A percentile compares a stretch with the other conserved stretches of the same genome.
These are phyloP conservation scores for Pythium brassicae DNA, from an alignment of 352 stramenopile genomes.

Conservation along the genomic window DNA sequence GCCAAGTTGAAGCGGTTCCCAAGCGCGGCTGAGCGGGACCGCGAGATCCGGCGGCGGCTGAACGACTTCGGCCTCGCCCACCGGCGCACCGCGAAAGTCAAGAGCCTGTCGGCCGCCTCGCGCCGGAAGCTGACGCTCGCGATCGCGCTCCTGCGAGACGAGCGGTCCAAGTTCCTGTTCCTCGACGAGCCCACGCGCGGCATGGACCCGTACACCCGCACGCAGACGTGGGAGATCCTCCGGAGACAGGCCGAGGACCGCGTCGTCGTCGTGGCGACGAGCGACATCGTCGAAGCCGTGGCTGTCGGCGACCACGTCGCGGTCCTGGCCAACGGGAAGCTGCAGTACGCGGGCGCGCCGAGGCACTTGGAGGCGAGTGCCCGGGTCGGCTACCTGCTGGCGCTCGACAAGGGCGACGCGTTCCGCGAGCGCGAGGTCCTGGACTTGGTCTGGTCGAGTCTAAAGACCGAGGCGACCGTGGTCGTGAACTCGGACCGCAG, in stretches of 20 bases:
- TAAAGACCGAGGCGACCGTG: slow-evolving; percentile 13
- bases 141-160: slow-evolving; percentile 71
- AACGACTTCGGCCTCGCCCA: slow-evolving; percentile 33
- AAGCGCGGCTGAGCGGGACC: slow-evolving; percentile 5
- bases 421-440: slow-evolving; percentile 19
- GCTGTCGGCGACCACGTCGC: slow-evolving; percentile 62
- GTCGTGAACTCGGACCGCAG: slow-evolving; percentile 30
- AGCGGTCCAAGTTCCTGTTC: slow-evolving; percentile 41
- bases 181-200: slow-evolving; percentile 87
- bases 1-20: slow-evolving; percentile 29
- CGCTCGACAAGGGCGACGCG: slow-evolving; percentile 29
- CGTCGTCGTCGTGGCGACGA: slow-evolving; percentile 83
- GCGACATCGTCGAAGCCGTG: slow-evolving; percentile 91
- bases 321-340: slow-evolving; percentile 54
- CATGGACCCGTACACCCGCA: slow-evolving; percentile 91
- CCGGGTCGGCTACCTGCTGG: slow-evolving; percentile 40
- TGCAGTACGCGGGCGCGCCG: slow-evolving; percentile 30
- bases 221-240: slow-evolving; percentile 85
- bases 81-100: slow-evolving; percentile 26
- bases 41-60: slow-evolving; percentile 21
- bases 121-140: slow-evolving; percentile 83
- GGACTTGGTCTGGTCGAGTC: slow-evolving; percentile 16
- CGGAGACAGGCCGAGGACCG: slow-evolving; percentile 26
- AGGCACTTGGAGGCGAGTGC: slow-evolving; percentile 42
- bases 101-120: slow-evolving; percentile 60